phyloP scores from a whole-genome alignment of 2,329 filamentous ascomycete species.

The Talaromyces marneffei region DNA sequence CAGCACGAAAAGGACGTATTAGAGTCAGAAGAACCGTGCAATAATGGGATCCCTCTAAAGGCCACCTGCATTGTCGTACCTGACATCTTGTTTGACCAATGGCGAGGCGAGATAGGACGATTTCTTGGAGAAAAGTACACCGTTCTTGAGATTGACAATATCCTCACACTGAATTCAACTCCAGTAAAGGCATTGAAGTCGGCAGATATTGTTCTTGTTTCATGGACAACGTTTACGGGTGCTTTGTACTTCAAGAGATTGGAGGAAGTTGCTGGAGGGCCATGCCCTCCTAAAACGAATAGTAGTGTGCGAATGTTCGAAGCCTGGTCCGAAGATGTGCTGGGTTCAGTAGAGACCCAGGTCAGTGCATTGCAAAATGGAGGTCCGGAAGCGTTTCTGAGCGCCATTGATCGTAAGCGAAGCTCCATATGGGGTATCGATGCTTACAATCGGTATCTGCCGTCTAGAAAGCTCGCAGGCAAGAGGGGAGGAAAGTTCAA shows the following conservation, averaged over 20 bases:
- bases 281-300: constrained; percentile 31
- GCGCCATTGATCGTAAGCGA: constrained; percentile 23
- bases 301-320: constrained; percentile 45
- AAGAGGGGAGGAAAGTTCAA: constrained; percentile 19
- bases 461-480: constrained; percentile 29
- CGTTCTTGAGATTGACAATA: constrained; percentile 42
- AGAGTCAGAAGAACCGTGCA: constrained; percentile 4
- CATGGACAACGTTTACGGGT: constrained; percentile 46
- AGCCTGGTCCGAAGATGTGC: constrained; percentile 49
- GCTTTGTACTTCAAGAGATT: constrained; percentile 46
- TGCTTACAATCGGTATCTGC: constrained; percentile 27
- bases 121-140: constrained; percentile 43
- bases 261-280: constrained; percentile 46
- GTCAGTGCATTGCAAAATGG: constrained; percentile 30
- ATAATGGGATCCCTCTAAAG: constrained; percentile 39
- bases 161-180: constrained; percentile 35
- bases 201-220: constrained; percentile 52
- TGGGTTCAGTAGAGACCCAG: constrained; percentile 38
- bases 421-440: constrained; percentile 28
- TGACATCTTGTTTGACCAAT: constrained; percentile 51
- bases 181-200: constrained; percentile 42
- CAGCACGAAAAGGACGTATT: constrained; percentile 30
- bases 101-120: constrained; percentile 50
- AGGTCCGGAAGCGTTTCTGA: constrained; percentile 30
- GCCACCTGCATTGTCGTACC: constrained; percentile 59